Conservation (phyloP, 805 yeast species). For the Cyberlindnera suaveolens region DNA sequence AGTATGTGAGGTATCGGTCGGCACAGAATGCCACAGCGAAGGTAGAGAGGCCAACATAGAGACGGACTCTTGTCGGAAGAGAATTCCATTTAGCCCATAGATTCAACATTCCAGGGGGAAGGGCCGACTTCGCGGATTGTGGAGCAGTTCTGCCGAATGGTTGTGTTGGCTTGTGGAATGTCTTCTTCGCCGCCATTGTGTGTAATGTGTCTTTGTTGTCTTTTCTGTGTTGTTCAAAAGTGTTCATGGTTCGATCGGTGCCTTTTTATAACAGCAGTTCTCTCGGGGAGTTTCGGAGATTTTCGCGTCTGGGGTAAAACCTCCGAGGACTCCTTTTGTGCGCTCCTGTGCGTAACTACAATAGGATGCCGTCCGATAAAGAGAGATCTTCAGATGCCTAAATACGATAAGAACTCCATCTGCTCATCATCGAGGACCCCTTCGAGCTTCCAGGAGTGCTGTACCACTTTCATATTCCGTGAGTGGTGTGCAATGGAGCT, state of each 20-base stretch:
- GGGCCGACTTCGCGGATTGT: background rate
- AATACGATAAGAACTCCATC: constrained; percentile 8
- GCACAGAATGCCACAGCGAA: constrained; percentile 23
- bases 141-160: background rate
- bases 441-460: constrained; percentile 6
- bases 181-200: constrained; percentile 4
- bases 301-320: background rate
- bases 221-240: background rate
- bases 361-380: too few species aligned
- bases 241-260: too few species aligned
- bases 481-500: constrained; percentile 11
- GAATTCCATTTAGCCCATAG: constrained; percentile 16
- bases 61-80: constrained; percentile 20
- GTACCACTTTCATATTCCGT: constrained; percentile 1
- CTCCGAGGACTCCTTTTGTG: background rate
- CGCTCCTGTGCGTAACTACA: too few species aligned
- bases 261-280: background rate
- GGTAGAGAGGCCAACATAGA: constrained; percentile 24
- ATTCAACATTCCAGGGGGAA: background rate
- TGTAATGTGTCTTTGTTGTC: background rate
- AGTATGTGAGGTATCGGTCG: constrained; percentile 17
- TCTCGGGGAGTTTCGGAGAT: background rate
- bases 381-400: constrained; percentile 5
- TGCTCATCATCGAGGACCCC: constrained; percentile 8
- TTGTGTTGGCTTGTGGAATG: constrained; percentile 14